Conservation (phyloP, 2,329 filamentous ascomycete species). For the Penicillium occitanis region DNA sequence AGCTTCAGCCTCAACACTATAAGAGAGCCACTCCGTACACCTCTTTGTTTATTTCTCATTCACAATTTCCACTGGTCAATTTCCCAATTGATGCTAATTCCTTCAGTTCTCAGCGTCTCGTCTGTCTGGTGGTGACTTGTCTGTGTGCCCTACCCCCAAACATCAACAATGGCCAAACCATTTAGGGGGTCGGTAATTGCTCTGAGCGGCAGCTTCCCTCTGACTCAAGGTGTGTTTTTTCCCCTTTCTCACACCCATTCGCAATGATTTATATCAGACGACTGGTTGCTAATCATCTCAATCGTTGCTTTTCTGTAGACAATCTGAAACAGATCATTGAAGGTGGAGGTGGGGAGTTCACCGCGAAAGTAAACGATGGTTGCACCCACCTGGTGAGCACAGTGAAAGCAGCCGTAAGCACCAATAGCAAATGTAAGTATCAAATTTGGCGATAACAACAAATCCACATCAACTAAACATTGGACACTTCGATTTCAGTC, state of each 20-base stretch:
- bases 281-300: not conserved
- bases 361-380: constrained; percentile 29
- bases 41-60: not conserved
- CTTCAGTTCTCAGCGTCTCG: not conserved
- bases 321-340: constrained; percentile 36
- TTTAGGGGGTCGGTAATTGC: constrained; percentile 48
- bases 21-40: not conserved
- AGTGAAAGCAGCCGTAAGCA: constrained; percentile 38
- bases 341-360: constrained; percentile 36
- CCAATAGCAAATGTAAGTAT: constrained; percentile 36
- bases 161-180: constrained; percentile 26
- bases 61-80: not conserved
- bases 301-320: constrained; percentile 25
- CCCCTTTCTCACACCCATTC: not conserved
- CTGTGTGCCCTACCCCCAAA: not conserved
- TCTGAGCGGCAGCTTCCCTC: constrained; percentile 61
- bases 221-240: constrained; percentile 48
- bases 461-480: not conserved
- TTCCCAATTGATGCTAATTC: not conserved
- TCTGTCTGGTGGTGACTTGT: not conserved
- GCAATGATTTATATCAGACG: not conserved
- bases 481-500: constrained; percentile 17
- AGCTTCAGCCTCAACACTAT: constrained; percentile 10
- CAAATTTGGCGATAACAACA: not conserved
- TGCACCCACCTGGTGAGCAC: constrained; percentile 44